These are phyloP conservation scores for Irpex sp. DNA, from an alignment of 1,284 basidiomycete species.

Conservation along the genomic window DNA sequence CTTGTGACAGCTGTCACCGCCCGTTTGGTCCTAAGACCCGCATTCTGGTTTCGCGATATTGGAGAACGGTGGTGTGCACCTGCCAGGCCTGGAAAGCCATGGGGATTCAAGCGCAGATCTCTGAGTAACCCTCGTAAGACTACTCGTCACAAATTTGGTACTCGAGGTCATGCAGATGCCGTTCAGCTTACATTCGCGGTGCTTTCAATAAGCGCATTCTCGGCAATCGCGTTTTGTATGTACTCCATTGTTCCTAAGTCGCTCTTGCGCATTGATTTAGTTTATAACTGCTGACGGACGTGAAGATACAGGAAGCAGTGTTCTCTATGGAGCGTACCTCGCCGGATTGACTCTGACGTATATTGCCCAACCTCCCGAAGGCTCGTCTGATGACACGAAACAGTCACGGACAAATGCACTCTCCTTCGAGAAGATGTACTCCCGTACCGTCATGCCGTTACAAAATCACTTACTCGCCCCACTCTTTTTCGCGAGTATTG, in stretches of 20 bases:
- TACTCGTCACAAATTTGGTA: conserved; percentile 16
- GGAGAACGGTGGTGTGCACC: conserved; percentile 26
- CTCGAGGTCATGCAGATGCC: conserved; percentile 20
- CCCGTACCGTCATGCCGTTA: conserved; percentile 29
- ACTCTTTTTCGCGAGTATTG: conserved; percentile 54
- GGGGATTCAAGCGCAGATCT: conserved; percentile 14
- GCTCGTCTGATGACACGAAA: not conserved
- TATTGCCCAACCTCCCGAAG: conserved; percentile 16
- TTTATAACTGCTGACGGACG: not conserved
- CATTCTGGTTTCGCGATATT: conserved; percentile 20
- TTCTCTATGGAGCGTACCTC: conserved; percentile 27
- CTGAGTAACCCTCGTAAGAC: not conserved
- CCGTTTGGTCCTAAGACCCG: conserved; percentile 24
- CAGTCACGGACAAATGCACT: conserved; percentile 1
- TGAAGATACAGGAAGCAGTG: conserved; percentile 24
- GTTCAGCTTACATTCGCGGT: conserved; percentile 22
- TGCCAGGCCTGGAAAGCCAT: conserved; percentile 13
- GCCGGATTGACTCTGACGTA: conserved; percentile 23
- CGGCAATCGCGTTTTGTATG: conserved; percentile 24
- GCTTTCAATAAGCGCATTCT: conserved; percentile 19
- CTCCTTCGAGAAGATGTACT: conserved; percentile 27
- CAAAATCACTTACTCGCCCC: conserved; percentile 40
- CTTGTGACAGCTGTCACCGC: conserved; percentile 26
- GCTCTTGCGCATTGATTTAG: not conserved
- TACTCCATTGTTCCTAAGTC: not conserved